Base-by-base conservation (phyloP, 768 basidiomycete genomes). In the Leccinum obscurum region DNA sequence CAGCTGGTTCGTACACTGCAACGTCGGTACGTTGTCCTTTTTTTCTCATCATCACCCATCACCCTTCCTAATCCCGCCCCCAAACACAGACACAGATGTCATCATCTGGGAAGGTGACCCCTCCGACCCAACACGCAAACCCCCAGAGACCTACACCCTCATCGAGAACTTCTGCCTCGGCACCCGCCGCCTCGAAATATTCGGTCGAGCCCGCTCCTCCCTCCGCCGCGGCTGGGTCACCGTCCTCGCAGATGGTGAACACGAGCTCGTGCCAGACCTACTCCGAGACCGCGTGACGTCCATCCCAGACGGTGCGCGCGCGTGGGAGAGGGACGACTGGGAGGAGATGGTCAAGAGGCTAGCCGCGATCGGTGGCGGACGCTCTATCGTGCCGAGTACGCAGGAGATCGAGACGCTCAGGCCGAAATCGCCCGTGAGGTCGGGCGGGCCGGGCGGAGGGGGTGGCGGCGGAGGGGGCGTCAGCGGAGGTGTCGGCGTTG, bases 111-210 rank as follows among this genome's bases (percentile, higher is more conserved):
- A 95, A 80, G 90, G 93, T n/a, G 93, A 95, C 66, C 78, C 86
- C 6, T 73, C 80, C 4, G 94, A 96, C 74, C 91, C 92, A 2
- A 87, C 32, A 1, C 32, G 34, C 13, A 13, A n/a, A n/a, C 85
- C 3, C 97, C 97, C 95, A 17, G 96, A 98, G 73, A 91, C 95
- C 80, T 95, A 98, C 77, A 88, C 89, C 5, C 83, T 99, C 32
- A 90, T 98, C 70, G 97, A 99, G 75, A 98, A 96, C 73, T 98
- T 99, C 73, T 98, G 95, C 70, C 87, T 97, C 54, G 97, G 95
- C 5, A 83, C 90, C 0, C 88, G 96, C 15, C 85, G 97, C 3
- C 85, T 99, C 14, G 94, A 98, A 70, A 76, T 99, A 13, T 98
- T 95, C 64, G 93, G 92, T 0, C 84, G 85, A 3, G 78, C 79